phyloP scores from a whole-genome alignment of 2,329 filamentous ascomycete genomes.

The Fusarium agapanthi region DNA sequence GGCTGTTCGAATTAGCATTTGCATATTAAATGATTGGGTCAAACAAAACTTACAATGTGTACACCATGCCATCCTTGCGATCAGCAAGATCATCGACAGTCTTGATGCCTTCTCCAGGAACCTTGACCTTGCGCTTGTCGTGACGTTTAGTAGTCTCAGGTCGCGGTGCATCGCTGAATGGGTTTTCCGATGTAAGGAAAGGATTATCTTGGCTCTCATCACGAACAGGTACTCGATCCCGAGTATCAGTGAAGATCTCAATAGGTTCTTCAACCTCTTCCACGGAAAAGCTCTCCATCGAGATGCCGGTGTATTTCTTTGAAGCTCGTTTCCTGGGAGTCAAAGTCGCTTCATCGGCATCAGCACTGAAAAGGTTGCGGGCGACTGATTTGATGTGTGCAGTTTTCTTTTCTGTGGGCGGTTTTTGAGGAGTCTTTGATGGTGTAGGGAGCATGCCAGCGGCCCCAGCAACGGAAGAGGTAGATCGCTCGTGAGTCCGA shows the following conservation, averaged over 20 bases:
- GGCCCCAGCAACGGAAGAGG: slow-evolving; percentile 45
- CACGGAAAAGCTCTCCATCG: slow-evolving; percentile 66
- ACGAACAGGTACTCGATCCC: slow-evolving; percentile 76
- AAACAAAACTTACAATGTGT: slow-evolving; percentile 73
- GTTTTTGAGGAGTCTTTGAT: slow-evolving; percentile 78
- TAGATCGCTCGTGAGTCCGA: slow-evolving; percentile 47
- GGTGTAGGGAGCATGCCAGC: slow-evolving; percentile 77
- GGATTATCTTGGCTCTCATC: slow-evolving; percentile 76
- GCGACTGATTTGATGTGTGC: slow-evolving; percentile 64
- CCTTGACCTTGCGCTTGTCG: slow-evolving; percentile 63
- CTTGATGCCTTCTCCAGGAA: slow-evolving; percentile 66
- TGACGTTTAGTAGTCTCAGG: slow-evolving; percentile 57
- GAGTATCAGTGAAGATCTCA: slow-evolving; percentile 79
- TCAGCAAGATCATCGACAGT: slow-evolving; percentile 69
- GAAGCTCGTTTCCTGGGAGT: slow-evolving; percentile 66
- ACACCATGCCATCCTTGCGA: slow-evolving; percentile 77
- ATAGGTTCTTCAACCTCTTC: slow-evolving; percentile 69
- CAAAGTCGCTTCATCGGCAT: slow-evolving; percentile 67
- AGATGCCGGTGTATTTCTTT: slow-evolving; percentile 65
- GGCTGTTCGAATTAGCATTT: slow-evolving; percentile 59
- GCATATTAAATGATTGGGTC: neutral
- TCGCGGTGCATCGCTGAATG: slow-evolving; percentile 62
- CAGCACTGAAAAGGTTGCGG: slow-evolving; percentile 69
- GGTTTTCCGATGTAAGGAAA: slow-evolving; percentile 75
- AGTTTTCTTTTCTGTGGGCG: slow-evolving; percentile 59